phyloP scores from a whole-genome alignment of 345 rosid genomes.

The Melastoma malabathricum region DNA sequence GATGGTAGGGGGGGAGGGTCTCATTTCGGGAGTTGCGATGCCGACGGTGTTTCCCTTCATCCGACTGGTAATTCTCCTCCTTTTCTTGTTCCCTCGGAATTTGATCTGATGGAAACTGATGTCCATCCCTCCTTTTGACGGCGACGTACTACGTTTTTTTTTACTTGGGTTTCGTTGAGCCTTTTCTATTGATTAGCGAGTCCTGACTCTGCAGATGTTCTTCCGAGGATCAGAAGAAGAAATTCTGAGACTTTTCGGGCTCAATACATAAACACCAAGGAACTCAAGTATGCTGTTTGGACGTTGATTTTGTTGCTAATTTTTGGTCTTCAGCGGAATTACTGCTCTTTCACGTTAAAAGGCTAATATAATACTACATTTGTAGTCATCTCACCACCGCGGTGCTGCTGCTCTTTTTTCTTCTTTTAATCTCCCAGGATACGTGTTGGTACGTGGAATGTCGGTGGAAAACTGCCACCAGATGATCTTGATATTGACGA shows the following conservation, averaged over 20 bases:
- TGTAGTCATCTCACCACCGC: neutral
- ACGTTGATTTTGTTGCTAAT: neutral
- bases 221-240: slow-evolving; percentile 48
- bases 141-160: too few relatives aligned
- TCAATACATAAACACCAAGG: slow-evolving; percentile 70
- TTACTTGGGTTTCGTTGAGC: too few relatives aligned
- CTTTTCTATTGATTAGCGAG: neutral
- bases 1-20: slow-evolving; percentile 10
- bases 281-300: slow-evolving; percentile 39
- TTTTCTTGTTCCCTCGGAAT: neutral
- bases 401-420: neutral
- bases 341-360: neutral
- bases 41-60: slow-evolving; percentile 21
- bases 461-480: slow-evolving; percentile 72
- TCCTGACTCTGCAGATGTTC: slow-evolving; percentile 20
- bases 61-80: slow-evolving; percentile 18
- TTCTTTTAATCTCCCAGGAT: slow-evolving; percentile 25
- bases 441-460: slow-evolving; percentile 86
- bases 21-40: slow-evolving; percentile 13
- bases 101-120: neutral
- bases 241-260: slow-evolving; percentile 74
- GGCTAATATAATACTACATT: neutral
- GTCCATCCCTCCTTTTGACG: too few relatives aligned
- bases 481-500: slow-evolving; percentile 82
- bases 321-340: neutral